Conservation (phyloP, 2,329 filamentous ascomycete genomes). For the Calonectria ilicicola region DNA sequence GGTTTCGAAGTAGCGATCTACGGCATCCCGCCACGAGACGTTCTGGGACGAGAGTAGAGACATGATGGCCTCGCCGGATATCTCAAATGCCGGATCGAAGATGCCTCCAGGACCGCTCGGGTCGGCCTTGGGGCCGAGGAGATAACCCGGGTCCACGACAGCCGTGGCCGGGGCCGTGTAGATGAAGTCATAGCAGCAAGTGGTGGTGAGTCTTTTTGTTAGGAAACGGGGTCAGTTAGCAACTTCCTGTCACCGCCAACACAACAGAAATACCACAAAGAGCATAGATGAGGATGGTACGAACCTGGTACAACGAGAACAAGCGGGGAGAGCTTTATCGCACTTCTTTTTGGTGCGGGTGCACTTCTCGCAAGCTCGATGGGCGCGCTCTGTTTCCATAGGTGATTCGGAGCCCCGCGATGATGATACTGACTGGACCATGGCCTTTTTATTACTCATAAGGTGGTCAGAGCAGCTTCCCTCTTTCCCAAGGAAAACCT, state of each 20-base stretch:
- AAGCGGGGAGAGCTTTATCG: conserved; percentile 51
- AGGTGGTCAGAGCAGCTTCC: conserved; percentile 18
- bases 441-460: conserved; percentile 33
- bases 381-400: conserved; percentile 48
- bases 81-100: conserved; percentile 47
- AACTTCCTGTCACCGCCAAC: background rate
- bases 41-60: conserved; percentile 50
- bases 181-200: conserved; percentile 52
- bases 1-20: conserved; percentile 53
- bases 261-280: background rate
- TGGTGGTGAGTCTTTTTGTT: conserved; percentile 43
- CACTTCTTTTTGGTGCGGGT: conserved; percentile 54
- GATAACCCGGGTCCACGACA: conserved; percentile 45
- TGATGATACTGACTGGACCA: conserved; percentile 43
- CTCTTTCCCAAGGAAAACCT: background rate
- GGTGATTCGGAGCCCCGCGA: conserved; percentile 46
- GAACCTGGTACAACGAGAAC: conserved; percentile 50
- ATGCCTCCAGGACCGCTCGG: conserved; percentile 37
- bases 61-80: conserved; percentile 53
- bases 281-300: conserved; percentile 5
- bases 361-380: conserved; percentile 53
- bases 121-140: conserved; percentile 40
- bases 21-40: conserved; percentile 52
- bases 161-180: conserved; percentile 50
- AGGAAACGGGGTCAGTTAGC: background rate